Conservation (phyloP, 306 rosid species). For the Luffa acutangula region DNA sequence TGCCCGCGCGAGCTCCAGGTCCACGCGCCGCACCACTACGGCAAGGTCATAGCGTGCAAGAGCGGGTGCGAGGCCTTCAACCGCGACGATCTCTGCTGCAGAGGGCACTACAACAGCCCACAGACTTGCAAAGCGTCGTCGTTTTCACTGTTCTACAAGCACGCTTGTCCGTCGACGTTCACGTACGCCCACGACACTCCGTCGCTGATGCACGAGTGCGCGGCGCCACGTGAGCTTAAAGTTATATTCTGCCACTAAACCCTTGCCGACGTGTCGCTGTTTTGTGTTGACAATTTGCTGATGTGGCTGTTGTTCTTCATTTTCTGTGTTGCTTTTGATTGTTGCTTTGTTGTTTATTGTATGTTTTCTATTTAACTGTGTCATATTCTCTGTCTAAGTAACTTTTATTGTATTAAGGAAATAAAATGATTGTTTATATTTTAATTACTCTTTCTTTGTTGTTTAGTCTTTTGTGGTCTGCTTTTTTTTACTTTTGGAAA, state of each 20-base stretch:
- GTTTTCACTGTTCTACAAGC: conserved; percentile 54
- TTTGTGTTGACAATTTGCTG: too few relatives aligned
- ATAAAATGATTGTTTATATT: neutral
- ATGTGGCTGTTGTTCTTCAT: neutral
- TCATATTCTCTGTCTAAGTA: too few relatives aligned
- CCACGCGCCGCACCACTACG: conserved; percentile 27
- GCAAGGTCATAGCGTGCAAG: conserved; percentile 64
- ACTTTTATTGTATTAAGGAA: neutral
- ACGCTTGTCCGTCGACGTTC: conserved; percentile 56
- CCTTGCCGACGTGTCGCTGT: neutral
- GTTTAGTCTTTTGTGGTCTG: too few relatives aligned
- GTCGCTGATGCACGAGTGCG: conserved; percentile 70
- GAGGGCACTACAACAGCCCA: conserved; percentile 56
- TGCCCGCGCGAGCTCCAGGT: conserved; percentile 51
- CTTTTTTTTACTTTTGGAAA: too few relatives aligned
- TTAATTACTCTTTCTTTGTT: too few relatives aligned
- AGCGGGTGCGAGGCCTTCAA: conserved; percentile 80
- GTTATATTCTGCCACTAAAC: conserved; percentile 73
- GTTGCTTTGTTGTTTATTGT: neutral
- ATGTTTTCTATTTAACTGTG: neutral
- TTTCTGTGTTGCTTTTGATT: neutral
- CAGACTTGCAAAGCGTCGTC: conserved; percentile 38
- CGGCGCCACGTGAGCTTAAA: conserved; percentile 85
- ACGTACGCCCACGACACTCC: conserved; percentile 76
- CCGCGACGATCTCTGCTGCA: conserved; percentile 58